Evolutionary conservation across 768 basidiomycete species (phyloP).

Genomic region (Mycena haematopus): DNA sequence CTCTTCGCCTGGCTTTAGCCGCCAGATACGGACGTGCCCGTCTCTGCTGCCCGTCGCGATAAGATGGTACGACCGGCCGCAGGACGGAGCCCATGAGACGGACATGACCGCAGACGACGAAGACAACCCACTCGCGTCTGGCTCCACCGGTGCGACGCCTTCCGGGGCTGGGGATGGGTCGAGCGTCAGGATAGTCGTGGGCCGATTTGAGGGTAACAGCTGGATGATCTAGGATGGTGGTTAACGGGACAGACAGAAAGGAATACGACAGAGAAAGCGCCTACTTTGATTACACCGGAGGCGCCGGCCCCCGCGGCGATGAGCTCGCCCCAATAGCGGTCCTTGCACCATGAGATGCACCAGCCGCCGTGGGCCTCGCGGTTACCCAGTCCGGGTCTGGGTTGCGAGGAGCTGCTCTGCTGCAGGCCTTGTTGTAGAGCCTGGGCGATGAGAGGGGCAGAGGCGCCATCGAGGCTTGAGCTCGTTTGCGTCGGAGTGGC

Average conservation of each 20-base stretch:
- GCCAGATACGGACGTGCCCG: slow-evolving; percentile 93
- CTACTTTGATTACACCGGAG: slow-evolving; percentile 78
- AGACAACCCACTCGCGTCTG: slow-evolving; percentile 40
- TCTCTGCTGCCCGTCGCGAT: slow-evolving; percentile 91
- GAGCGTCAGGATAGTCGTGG: slow-evolving; percentile 66
- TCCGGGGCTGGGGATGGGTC: slow-evolving; percentile 50
- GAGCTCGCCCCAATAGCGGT: slow-evolving; percentile 93
- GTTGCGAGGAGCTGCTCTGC: slow-evolving; percentile 36
- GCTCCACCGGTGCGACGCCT: slow-evolving; percentile 33
- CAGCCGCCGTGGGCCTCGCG: slow-evolving; percentile 91
- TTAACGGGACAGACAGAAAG: neutral
- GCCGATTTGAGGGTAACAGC: slow-evolving; percentile 71
- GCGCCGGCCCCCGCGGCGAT: slow-evolving; percentile 80
- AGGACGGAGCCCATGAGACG: slow-evolving; percentile 93
- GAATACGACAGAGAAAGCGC: slow-evolving; percentile 25
- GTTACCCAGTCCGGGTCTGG: slow-evolving; percentile 56
- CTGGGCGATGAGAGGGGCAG: slow-evolving; percentile 67
- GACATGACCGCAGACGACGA: slow-evolving; percentile 73
- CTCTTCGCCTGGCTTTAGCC: slow-evolving; percentile 67
- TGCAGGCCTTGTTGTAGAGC: slow-evolving; percentile 62
- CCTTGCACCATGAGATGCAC: slow-evolving; percentile 96
- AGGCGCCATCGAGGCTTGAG: slow-evolving; percentile 58
- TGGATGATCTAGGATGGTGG: slow-evolving; percentile 68
- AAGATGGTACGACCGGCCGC: slow-evolving; percentile 93
- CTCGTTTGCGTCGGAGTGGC: slow-evolving; percentile 76